Evolutionary conservation across 805 yeast genomes (phyloP), one percentile per base, ranked within the genome.

Genomic region (Nakazawaea wickerhamii): DNA sequence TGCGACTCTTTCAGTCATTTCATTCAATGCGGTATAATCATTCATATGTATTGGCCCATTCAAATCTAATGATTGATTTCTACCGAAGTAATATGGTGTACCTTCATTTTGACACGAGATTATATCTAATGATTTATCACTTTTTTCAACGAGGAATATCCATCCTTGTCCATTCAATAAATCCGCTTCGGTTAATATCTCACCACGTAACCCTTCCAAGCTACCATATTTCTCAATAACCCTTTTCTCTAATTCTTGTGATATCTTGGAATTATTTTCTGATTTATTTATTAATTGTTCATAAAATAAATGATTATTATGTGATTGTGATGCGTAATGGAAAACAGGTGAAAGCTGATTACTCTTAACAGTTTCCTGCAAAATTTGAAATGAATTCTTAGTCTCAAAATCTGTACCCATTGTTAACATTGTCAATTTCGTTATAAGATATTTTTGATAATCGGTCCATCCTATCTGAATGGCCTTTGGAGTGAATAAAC

Each of bases 251-350:
- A 73, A 57, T 4, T 54, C 39, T 4, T 22, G 26, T 8, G 48
- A 41, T 14, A 44, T 40, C 35, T 19, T 42, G 11, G 45, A 27
- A 15, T 39, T 27, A 36, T 22, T 36, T 22, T 20, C 37, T 33
- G 47, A 20, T 30, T 33, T 33, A 21, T 52, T 55, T 36, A 46
- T 57, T 40, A 81, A 64, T 55, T 84, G 84, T 59, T 83, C 78
- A 55, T 89, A 80, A 54, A 84, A 88, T 39, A 93, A 71, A 64
- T 91, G 99, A 67, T 93, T 93, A 65, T 89, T 90, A 66, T 85
- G 91, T 2, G 89, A 81, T 59, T 85, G 95, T 4, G 96, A 85
- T 3, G 98, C 97, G 55, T 73, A 77, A 64, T 90, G 93, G 71
- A 82, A 90, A n/a, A 77, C 62, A 43, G 77, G 75, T 26, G 89